Base-by-base conservation (phyloP, 2,329 filamentous ascomycete genomes). In the Apiospora malaysiana region DNA sequence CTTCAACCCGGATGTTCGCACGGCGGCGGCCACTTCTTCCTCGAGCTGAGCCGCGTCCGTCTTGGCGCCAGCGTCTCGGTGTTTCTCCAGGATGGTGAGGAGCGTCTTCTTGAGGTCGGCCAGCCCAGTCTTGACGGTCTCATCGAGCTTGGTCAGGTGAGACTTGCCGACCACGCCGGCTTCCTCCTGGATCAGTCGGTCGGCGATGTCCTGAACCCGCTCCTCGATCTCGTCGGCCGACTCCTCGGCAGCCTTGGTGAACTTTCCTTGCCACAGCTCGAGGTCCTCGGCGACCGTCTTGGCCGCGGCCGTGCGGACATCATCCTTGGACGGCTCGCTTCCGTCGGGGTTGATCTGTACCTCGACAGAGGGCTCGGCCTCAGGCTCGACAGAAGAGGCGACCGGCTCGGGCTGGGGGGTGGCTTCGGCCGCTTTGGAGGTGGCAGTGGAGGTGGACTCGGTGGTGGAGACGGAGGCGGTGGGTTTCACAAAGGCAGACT, bases 261-360 rank as follows among this genome's bases (percentile, higher is more conserved):
- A 98, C 78, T 97, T 97, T 73, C 90, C 89, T 81, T 98, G 93
- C 95, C 96, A 99, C 70, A 88, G 87, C 74, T 89, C 88, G 18
- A 99, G 87, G 79, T 99, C 96, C 63, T 92, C 88, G 1, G 90
- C 87, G 56, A 98, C 93, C 73, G 88, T 89, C 76, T 91, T 88
- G 63, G 90, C 89, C 2, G 88, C 88, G 4, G 85, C 87, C 69
- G 88, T 87, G 37, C 88, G 87, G 21, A 84, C 81, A 37, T 90
- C 87, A 42, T 87, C 85, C 70, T 89, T 87, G 45, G 83, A 72
- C 23, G 46, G 80, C 68, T 85, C 79, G 74, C 83, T 66, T 78
- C 81, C 74, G 81, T 74, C 67, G 47, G 77, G 68, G 71, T 69
- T 63, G 18, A 73, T 68, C 21, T 75, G 74, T 2, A 73, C 65